Conservation (phyloP, 1,284 basidiomycete species). For the Malassezia nana region DNA sequence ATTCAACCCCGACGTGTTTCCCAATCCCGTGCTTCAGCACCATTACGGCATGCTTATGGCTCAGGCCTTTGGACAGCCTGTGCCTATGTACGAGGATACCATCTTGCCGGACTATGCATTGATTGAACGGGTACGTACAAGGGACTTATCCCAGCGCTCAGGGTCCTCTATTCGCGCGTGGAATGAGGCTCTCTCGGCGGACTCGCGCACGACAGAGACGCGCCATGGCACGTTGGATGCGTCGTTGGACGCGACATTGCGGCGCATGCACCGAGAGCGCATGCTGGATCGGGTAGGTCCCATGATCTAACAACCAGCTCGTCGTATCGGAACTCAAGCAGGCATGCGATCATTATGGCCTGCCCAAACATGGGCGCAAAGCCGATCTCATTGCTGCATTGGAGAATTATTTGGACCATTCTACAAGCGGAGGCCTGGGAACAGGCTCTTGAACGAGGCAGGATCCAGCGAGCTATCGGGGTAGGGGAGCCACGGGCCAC, state of each 20-base stretch:
- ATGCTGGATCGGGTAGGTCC: slow-evolving; percentile 4
- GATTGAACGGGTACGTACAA: slow-evolving; percentile 62
- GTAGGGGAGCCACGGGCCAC: slow-evolving; percentile 39
- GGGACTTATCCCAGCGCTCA: slow-evolving; percentile 55
- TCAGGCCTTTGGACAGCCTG: slow-evolving; percentile 68
- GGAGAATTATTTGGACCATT: slow-evolving; percentile 19
- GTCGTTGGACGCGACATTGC: not conserved
- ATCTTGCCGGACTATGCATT: slow-evolving; percentile 66
- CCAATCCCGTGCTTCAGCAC: slow-evolving; percentile 74
- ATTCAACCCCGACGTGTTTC: slow-evolving; percentile 79
- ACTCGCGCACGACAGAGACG: slow-evolving; percentile 45
- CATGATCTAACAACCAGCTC: slow-evolving; percentile 14
- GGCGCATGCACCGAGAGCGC: slow-evolving; percentile 1
- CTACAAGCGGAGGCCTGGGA: slow-evolving; percentile 20
- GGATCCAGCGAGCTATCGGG: slow-evolving; percentile 35
- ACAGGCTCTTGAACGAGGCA: slow-evolving; percentile 24
- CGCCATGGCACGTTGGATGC: not conserved
- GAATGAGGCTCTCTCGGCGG: slow-evolving; percentile 61
- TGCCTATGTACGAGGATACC: slow-evolving; percentile 61
- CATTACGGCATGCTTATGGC: slow-evolving; percentile 85
- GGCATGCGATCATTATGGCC: slow-evolving; percentile 29
- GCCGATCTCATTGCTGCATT: slow-evolving; percentile 31
- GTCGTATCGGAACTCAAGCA: slow-evolving; percentile 28
- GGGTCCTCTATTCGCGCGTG: slow-evolving; percentile 65
- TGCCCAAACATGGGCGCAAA: slow-evolving; percentile 36